These are phyloP conservation scores for Friedmanniomyces simplex DNA, from an alignment of 495 filamentous ascomycete genomes.

Conservation along the genomic window DNA sequence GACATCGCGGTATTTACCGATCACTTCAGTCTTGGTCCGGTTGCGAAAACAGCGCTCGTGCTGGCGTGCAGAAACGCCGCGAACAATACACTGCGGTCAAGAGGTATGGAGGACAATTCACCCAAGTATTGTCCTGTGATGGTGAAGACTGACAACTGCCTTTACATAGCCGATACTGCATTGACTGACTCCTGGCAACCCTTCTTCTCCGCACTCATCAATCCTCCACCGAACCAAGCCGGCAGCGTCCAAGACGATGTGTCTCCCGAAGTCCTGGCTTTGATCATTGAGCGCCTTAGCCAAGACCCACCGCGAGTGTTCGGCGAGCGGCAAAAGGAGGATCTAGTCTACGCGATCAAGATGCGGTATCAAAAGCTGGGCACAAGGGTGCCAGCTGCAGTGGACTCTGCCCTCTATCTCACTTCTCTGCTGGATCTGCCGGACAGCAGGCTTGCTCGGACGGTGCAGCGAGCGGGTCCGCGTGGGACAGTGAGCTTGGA, in stretches of 20 bases:
- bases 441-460: constrained; percentile 54
- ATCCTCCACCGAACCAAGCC: constrained; percentile 27
- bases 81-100: constrained; percentile 70
- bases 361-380: constrained; percentile 55
- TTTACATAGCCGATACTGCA: constrained; percentile 62
- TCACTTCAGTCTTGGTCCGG: constrained; percentile 80
- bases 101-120: constrained; percentile 50
- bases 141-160: not conserved
- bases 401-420: constrained; percentile 64
- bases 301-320: constrained; percentile 73
- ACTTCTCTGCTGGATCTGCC: constrained; percentile 55
- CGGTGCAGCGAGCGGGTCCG: constrained; percentile 67
- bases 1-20: constrained; percentile 86
- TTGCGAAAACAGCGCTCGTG: constrained; percentile 80
- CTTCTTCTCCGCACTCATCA: constrained; percentile 63
- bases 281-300: constrained; percentile 70
- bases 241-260: constrained; percentile 53
- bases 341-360: constrained; percentile 55
- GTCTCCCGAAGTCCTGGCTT: constrained; percentile 53
- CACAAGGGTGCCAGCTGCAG: constrained; percentile 54
- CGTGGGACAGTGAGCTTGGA: constrained; percentile 45
- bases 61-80: constrained; percentile 73
- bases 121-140: not conserved
- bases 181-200: constrained; percentile 60
- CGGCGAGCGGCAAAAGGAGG: constrained; percentile 59